Evolutionary conservation across 2,329 filamentous ascomycete species (phyloP).

Genomic region (Truncatella angustata): DNA sequence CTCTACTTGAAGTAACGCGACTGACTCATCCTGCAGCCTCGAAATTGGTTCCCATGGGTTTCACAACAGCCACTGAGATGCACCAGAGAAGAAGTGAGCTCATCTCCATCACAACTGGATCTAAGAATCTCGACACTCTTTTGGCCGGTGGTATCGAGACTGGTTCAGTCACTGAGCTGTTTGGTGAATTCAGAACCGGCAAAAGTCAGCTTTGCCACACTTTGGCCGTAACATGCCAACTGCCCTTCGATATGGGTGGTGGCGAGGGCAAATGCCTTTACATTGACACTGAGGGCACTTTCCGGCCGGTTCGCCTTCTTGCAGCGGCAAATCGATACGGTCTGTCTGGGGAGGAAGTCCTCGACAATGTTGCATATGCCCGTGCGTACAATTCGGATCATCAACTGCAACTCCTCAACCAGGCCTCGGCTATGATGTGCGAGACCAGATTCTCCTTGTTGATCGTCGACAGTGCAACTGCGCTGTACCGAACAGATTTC

Average conservation of each 20-base stretch:
- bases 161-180: conserved; percentile 95
- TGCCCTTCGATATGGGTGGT: conserved; percentile 98
- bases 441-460: conserved; percentile 96
- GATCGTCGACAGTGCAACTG: conserved; percentile 93
- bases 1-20: too few species aligned
- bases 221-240: conserved; percentile 93
- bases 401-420: conserved; percentile 89
- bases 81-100: conserved; percentile 94
- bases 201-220: conserved; percentile 99
- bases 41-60: conserved; percentile 97
- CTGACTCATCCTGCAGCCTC: conserved; percentile 58
- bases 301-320: conserved; percentile 85
- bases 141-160: conserved; percentile 94
- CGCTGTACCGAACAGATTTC: conserved; percentile 95
- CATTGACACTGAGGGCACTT: conserved; percentile 97
- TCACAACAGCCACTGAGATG: conserved; percentile 99
- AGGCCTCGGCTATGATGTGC: conserved; percentile 98
- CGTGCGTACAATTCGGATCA: conserved; percentile 98
- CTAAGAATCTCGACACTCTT: conserved; percentile 93
- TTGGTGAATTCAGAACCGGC: conserved; percentile 95
- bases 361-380: conserved; percentile 98
- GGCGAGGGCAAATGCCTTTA: conserved; percentile 98
- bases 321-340: conserved; percentile 94
- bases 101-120: conserved; percentile 96
- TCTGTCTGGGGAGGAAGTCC: conserved; percentile 90